Percentiles rank a stretch among this genome's conserved stretches.
Conservation (phyloP, 2,329 filamentous ascomycete species). For the Calonectria pseudoturangicola region DNA sequence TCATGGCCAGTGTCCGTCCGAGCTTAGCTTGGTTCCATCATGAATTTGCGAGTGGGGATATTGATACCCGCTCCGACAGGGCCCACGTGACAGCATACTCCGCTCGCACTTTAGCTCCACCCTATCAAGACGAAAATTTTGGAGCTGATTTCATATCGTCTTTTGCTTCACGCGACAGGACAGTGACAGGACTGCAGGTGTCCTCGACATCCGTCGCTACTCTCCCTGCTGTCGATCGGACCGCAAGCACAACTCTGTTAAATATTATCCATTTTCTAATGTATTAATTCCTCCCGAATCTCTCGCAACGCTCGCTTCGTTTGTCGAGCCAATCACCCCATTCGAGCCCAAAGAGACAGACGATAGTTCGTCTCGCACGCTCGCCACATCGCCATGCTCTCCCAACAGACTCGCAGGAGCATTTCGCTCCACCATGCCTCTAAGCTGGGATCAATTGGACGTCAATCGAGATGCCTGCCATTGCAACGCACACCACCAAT, state of each 20-base stretch:
- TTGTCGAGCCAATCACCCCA: conserved; percentile 42
- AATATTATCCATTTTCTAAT: conserved; percentile 45
- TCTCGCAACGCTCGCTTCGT: conserved; percentile 42
- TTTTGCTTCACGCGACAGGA: conserved; percentile 52
- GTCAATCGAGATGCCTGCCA: conserved; percentile 42
- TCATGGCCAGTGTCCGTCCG: conserved; percentile 39
- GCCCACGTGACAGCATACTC: conserved; percentile 48
- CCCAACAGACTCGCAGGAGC: conserved; percentile 58
- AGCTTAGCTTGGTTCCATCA: conserved; percentile 23
- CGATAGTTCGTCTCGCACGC: conserved; percentile 25
- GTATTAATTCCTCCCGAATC: conserved; percentile 48
- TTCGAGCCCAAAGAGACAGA: conserved; percentile 24
- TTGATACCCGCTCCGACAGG: conserved; percentile 9
- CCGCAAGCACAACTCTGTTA: neutral
- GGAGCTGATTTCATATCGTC: conserved; percentile 45
- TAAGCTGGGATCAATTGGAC: conserved; percentile 44
- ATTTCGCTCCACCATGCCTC: conserved; percentile 51
- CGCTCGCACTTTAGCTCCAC: conserved; percentile 31
- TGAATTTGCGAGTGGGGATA: conserved; percentile 38
- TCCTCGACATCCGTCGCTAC: conserved; percentile 44
- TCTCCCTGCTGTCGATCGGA: conserved; percentile 30
- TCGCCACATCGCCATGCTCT: conserved; percentile 57
- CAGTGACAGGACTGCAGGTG: conserved; percentile 44
- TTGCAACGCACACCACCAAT: conserved; percentile 43
- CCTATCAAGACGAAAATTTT: conserved; percentile 55